phyloP scores from a whole-genome alignment of 2,329 filamentous ascomycete genomes.

The Calonectria crousiana region DNA sequence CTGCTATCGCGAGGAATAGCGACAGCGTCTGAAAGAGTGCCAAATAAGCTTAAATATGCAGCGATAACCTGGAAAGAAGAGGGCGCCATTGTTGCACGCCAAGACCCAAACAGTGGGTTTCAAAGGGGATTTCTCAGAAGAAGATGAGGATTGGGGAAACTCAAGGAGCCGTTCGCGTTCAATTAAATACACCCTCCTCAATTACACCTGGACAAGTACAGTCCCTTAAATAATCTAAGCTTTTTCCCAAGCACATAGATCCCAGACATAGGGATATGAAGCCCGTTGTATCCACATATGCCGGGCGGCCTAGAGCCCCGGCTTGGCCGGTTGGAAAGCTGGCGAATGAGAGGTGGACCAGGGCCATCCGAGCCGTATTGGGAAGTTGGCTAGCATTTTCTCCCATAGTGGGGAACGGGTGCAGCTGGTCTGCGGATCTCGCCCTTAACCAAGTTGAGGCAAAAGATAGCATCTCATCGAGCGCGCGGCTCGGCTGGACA shows the following conservation, averaged over 20 bases:
- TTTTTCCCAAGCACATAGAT: neutral
- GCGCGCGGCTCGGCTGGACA: neutral
- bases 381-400: conserved; percentile 11
- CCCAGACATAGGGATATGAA: neutral
- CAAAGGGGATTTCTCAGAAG: neutral
- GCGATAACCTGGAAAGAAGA: neutral
- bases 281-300: neutral
- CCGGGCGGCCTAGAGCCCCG: neutral
- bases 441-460: conserved; percentile 14
- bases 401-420: conserved; percentile 1
- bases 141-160: neutral
- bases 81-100: neutral
- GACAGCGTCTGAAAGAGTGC: neutral
- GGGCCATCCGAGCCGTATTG: neutral
- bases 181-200: neutral
- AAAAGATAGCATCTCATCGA: conserved; percentile 19
- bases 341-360: neutral
- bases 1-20: conserved; percentile 1
- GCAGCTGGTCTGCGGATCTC: neutral
- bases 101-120: neutral
- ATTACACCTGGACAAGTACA: neutral
- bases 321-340: neutral
- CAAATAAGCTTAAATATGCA: neutral
- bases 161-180: neutral
- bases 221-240: neutral